A percentile compares a stretch with the other conserved stretches of the same genome.
These are phyloP conservation scores for Onygena corvina DNA, from an alignment of 2,329 filamentous ascomycete genomes.

Conservation along the genomic window DNA sequence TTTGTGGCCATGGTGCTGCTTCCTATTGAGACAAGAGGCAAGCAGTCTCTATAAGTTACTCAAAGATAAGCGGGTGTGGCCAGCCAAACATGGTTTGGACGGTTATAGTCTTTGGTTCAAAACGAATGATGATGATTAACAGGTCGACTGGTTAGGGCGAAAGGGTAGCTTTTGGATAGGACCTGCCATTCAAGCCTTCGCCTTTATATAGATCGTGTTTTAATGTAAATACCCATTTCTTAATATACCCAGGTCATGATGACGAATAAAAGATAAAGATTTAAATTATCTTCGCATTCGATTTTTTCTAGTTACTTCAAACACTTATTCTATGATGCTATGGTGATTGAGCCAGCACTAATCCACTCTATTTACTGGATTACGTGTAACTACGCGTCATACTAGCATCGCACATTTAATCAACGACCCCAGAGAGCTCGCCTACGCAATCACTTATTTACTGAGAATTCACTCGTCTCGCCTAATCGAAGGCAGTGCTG, in stretches of 20 bases:
- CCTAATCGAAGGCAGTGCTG: not conserved
- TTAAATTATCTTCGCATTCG: not conserved
- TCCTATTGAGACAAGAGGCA: conserved; percentile 38
- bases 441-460: too few species aligned
- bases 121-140: not conserved
- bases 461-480: too few species aligned
- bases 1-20: conserved; percentile 36
- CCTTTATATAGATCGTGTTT: not conserved
- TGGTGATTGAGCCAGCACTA: too few species aligned
- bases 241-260: conserved; percentile 1
- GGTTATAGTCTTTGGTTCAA: not conserved
- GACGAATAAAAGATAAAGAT: not conserved
- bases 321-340: not conserved
- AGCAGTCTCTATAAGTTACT: conserved; percentile 42
- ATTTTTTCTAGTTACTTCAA: not conserved
- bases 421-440: too few species aligned
- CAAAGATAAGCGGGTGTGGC: conserved; percentile 39
- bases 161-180: not conserved
- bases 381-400: too few species aligned
- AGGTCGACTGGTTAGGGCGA: not conserved
- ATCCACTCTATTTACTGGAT: too few species aligned
- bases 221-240: not conserved
- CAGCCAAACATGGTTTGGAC: not conserved
- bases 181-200: not conserved
- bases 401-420: too few species aligned